Base-by-base conservation (phyloP, 2,329 filamentous ascomycete species). In the Chaetomium strumarium region DNA sequence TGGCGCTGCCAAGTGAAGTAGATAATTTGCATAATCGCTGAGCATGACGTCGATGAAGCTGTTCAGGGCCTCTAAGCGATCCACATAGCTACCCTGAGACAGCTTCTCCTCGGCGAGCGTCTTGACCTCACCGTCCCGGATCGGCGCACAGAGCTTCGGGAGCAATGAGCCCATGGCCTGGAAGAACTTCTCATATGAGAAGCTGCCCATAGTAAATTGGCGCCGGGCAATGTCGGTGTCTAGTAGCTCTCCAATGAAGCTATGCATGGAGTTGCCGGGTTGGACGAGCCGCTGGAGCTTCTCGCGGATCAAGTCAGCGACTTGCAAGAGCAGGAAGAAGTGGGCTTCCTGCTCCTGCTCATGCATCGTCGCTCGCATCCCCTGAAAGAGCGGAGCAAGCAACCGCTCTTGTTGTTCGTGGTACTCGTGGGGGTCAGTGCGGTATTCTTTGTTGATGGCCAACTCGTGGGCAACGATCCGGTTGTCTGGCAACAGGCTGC, bases 151-250 rank as follows among this genome's bases (percentile, higher is more conserved):
- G 13, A 93, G 79, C 64, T 88, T 88, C 6, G 88, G 88, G 45
- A 93, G 73, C 43, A 93, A 77, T 2, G 80, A 79, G 1, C 81
- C 83, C 77, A 92, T 88, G 57, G 88, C 86, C 2, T 76, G 72
- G 64, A 92, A 92, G 69, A 92, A 91, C 53, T 83, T 85, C 59
- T 87, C 84, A 59, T 91, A 91, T 0, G 88, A 91, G 66, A 92
- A 92, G 46, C 80, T 81, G 13, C 88, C 87, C 50, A 83, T 76
- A 10, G 74, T 73, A 62, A 88, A 88, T 59, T 91, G 85, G 38
- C 77, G 79, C 55, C 78, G 75, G 29, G 90, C 84, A 56, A 86
- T 75, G 37, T 89, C 84, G 1, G 83, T 80, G 59, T 92, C 88
- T 20, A 93, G 72, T 1, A 86, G 81, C 63, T 91, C 88, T 2